Evolutionary conservation across 2,329 filamentous ascomycete genomes (phyloP), one percentile per base, ranked within the genome.

Genomic region (Zasmidium cellare): DNA sequence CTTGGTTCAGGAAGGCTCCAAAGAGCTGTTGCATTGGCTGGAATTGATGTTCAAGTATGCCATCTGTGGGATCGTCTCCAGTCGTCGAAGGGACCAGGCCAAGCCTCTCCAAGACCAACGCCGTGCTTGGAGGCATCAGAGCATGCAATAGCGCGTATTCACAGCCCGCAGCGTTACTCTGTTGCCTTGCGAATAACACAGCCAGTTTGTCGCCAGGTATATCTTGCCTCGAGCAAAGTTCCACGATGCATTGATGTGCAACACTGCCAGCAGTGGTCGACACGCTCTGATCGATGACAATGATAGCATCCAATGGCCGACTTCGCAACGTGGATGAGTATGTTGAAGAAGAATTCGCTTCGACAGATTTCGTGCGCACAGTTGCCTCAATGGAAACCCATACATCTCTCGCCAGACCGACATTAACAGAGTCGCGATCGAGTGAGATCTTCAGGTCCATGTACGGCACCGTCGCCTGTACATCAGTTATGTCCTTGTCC

Each of bases 341-440:
- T 3, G 35, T 41, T 41, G 35, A 41, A 11, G 20, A 24, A 31
- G 35, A 25, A 19, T 22, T 22, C n/a, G 55, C 24, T 11, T 59
- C 54, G 11, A 62, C 50, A 12, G 60, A 14, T n/a, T 62, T 59
- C 9, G 59, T 63, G n/a, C 59, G 62, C 5, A 69, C 66, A 14
- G 59, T 64, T 9, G 67, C 67, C 56, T 69, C 63, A 9, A 72
- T 58, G 18, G 67, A 62, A 9, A 72, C 63, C 71, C 71, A 73
- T 3, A 71, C 55, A 24, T 66, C 62, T 20, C 57, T 56, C 9
- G 65, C 60, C 9, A 59, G 28, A n/a, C 57, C 55, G 1, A 66
- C 57, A 55, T 73, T 70, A 18, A 72, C 59, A 6, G 60, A 57
- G 11, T 57, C 46, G 9, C 57, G 58, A 50, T 70, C 68, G 3